Conservation (phyloP, 2,329 filamentous ascomycete genomes). For the Fusarium marasasianum region DNA sequence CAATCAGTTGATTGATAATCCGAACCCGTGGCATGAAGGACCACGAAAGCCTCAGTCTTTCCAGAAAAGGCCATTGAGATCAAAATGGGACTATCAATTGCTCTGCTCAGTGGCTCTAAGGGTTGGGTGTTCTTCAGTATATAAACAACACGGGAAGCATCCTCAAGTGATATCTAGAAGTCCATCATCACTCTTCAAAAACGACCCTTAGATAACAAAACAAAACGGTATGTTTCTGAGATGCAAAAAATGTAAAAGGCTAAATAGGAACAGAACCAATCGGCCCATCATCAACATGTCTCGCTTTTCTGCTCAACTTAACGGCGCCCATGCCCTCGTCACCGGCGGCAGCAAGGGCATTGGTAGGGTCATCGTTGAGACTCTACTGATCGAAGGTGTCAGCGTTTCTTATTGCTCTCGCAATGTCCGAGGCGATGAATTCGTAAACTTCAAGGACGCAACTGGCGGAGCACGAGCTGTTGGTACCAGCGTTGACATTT, state of each 20-base stretch:
- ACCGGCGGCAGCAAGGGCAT: constrained; percentile 39
- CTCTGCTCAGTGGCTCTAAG: too few relatives aligned
- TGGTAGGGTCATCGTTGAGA: constrained; percentile 34
- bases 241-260: not conserved
- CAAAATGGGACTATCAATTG: fast-evolving
- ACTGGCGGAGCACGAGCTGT: constrained; percentile 21
- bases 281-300: not conserved
- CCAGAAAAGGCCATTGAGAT: not conserved
- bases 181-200: not conserved
- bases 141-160: not conserved
- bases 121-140: not conserved
- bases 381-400: constrained; percentile 37
- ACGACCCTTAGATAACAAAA: not conserved
- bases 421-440: constrained; percentile 31
- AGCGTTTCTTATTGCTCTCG: constrained; percentile 43
- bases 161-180: not conserved
- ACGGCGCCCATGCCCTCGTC: not conserved
- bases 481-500: constrained; percentile 37
- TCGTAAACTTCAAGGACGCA: constrained; percentile 16
- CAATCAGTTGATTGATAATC: not conserved
- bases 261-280: not conserved
- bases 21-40: not conserved
- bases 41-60: not conserved
- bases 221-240: not conserved
- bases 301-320: constrained; percentile 17